These are phyloP conservation scores for Pilobolus umbonatus DNA, from an alignment of 192 early-diverging fungal genomes.

Conservation along the genomic window DNA sequence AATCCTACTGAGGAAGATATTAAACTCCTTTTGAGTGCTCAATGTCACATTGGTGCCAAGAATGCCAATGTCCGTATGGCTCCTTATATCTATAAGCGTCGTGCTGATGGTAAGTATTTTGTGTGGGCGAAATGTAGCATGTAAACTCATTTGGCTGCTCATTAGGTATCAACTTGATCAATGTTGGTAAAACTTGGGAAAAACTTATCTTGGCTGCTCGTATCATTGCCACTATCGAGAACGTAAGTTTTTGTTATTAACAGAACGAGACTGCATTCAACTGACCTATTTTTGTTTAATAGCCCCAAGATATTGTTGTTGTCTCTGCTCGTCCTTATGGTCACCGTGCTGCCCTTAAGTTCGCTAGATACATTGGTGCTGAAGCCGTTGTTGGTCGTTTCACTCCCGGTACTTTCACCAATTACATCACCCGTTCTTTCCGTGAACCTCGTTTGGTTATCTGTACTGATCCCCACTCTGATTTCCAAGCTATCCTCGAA, in stretches of 20 bases:
- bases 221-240: constrained; percentile 97
- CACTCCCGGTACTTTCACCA: constrained; percentile 99
- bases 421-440: constrained; percentile 99
- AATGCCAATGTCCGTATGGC: constrained; percentile 93
- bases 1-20: constrained; percentile 89
- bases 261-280: neutral
- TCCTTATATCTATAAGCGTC: constrained; percentile 94
- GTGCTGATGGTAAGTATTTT: constrained; percentile 72
- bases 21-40: constrained; percentile 89
- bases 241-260: constrained; percentile 38
- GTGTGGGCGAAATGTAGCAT: neutral
- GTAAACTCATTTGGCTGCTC: neutral
- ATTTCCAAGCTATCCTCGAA: constrained; percentile 98
- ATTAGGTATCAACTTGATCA: constrained; percentile 93
- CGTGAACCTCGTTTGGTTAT: constrained; percentile 98
- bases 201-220: constrained; percentile 98
- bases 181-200: constrained; percentile 99
- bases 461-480: constrained; percentile 95
- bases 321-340: constrained; percentile 97
- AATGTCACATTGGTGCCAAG: constrained; percentile 97
- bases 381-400: constrained; percentile 99
- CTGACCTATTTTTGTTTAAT: constrained; percentile 95
- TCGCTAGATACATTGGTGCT: constrained; percentile 96
- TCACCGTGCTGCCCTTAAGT: constrained; percentile 99
- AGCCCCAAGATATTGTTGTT: constrained; percentile 91